Evolutionary conservation across 306 rosid species (phyloP), one percentile per base, ranked within the genome.

Genomic region (Erythrophleum fordii): DNA sequence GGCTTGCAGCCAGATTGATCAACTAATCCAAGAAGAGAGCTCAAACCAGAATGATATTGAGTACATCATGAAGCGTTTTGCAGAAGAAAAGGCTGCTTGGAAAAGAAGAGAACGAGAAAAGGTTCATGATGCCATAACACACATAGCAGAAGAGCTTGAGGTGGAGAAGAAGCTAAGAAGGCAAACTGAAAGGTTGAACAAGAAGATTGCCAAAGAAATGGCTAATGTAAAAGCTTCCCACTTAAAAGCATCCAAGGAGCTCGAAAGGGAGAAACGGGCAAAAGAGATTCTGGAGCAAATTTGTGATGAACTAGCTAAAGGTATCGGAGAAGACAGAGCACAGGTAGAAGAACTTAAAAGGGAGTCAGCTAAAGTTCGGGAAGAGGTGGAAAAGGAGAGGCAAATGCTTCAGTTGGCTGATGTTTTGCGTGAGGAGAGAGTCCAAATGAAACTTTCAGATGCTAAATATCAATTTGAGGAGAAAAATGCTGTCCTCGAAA

Each of bases 401-500:
- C 92, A 92, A 77, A 95, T 95, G 99, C 97, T 95, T 82, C 99
- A 90, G 82, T 53, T 95, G 53, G 99, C 97, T 0, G 97, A 95
- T 82, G 86, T 91, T 49, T 83, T 91, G 72, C 89, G 97, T 0
- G 99, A 95, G 88, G 97, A 95, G 83, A 90, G 99, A 87, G 97
- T 95, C 45, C 99, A 95, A 72, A 93, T 95, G 99, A 95, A 95
- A 90, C 93, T 95, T n/a, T 90, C 95, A 0, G 99, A 95, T 70
- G 99, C 97, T 0, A 95, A 89, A 64, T 90, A 87, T 81, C 92
- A 95, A 28, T 95, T 90, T 37, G 99, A 95, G 87, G 99, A 93
- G 89, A 90, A 95, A 82, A 95, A 93, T 78, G 97, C 92, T 37
- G 89, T 86, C 3, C 87, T 95, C 0, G 97, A 95, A 26, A 83